Evolutionary conservation across 371 early-diverging fungal genomes (phyloP), one percentile per base, ranked within the genome.

Genomic region (Dentiscutata heterogama): DNA sequence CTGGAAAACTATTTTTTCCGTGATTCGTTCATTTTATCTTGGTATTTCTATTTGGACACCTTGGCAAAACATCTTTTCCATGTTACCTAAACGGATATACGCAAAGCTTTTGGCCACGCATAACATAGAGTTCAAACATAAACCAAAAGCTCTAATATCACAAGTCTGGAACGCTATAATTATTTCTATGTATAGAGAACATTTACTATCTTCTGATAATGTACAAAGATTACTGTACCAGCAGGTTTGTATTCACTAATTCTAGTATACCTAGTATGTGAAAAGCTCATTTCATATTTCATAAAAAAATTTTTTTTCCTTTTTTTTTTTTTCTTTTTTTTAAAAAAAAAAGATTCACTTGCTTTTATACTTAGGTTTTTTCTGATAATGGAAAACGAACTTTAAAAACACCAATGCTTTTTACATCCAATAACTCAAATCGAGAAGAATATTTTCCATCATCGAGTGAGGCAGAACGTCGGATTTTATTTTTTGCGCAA

Each of bases 151-250:
- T 6, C 86, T 95, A 2, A 94, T 94, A 82, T 94, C 96, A 13
- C 94, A 95, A 82, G 88, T 96, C 39, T 97, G 97, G 97, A 96
- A 97, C 82, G 94, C 96, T 0, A 93, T 97, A 75, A 93, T 96
- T 18, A 92, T 95, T 51, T 92, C 95, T 46, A 94, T 97, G 96
- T 96, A 94, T 82, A 90, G 94, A 25, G 97, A 96, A 78, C 96
- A 96, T 86, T 86, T 94, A 31, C 86, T 97, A 39, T 94, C 95
- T 0, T 91, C 93, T 16, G 94, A 96, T 72, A 94, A 94, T 80
- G 92, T 95, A 7, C 92, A 95, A 74, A 89, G 92, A 75, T 87
- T 96, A 82, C 86, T 96, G 3, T 97, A 96, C 84, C 93, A 94
- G 84, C 93, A 95, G 86, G 94, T 95, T 10, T 82, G 89, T 11